Base-by-base conservation (phyloP, 2,329 filamentous ascomycete species). In the Corynespora cassiicola region DNA sequence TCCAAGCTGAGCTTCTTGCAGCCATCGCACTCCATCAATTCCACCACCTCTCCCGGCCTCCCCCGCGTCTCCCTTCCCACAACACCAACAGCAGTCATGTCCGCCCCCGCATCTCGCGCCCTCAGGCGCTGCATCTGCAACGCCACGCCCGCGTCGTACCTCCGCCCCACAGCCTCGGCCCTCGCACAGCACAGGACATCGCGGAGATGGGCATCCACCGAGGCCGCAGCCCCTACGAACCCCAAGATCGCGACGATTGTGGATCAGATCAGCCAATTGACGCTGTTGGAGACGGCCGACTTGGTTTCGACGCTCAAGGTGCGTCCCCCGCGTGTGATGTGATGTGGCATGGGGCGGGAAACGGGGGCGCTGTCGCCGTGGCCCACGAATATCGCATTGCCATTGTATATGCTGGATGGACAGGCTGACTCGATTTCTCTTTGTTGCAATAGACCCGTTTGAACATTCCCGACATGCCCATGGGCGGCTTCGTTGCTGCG, bases 241-340 rank as follows among this genome's bases (percentile, higher is more conserved):
- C 90, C 94, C 50, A 99, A 99, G 82, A 96, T 99, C 63, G 74
- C 85, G 58, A 83, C 82, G 44, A 99, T 99, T 65, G 94, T 99
- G 65, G 91, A 99, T 71, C 91, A 99, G 75, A 99, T 99, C 73
- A 95, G 92, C 75, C 86, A 94, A 82, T 86, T 99, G 81, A 99
- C 91, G 28, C 80, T 99, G 42, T 77, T 99, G 62, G 95, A 99
- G 81, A 99, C 94, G 24, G 92, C 95, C 42, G 94, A 97, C 69
- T 79, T 99, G 45, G 94, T 99, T 37, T 85, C 91, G 37, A 90
- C 85, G 73, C 78, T 99, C 68, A 99, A 99, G 88, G 94, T 97
- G 75, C 36, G 65, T 19, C 12, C 8, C 27, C 7, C 24, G 15
- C 25, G 14, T 28, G 11, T 9, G 26, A 7, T 17, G 6, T 10